Conservation (phyloP, 768 basidiomycete species). For the Lactarius hatsudake region DNA sequence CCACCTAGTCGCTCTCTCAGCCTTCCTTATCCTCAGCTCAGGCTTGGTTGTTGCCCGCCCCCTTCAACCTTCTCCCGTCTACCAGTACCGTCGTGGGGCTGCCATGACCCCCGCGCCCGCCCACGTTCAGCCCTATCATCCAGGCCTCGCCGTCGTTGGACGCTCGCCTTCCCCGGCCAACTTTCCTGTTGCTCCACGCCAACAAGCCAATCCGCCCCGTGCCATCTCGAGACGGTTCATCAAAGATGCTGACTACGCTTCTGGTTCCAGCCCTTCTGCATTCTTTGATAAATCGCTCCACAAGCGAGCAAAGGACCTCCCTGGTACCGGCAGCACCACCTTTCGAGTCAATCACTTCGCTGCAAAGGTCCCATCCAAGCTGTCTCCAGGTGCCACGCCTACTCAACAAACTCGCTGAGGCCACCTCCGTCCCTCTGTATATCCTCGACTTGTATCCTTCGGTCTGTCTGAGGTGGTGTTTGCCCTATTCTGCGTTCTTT, state of each 20-base stretch:
- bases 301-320: background rate
- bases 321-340: background rate
- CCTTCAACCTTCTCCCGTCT: background rate
- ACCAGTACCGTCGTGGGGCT: background rate
- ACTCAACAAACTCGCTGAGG: background rate
- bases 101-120: background rate
- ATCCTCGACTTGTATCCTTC: background rate
- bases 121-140: conserved; percentile 2
- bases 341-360: background rate
- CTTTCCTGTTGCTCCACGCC: background rate
- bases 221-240: conserved; percentile 8
- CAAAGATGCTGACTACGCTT: conserved; percentile 13
- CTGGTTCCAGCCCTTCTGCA: background rate
- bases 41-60: conserved; percentile 1
- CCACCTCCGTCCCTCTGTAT: background rate
- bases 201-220: background rate
- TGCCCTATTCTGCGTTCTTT: conserved; percentile 2
- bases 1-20: background rate
- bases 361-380: background rate
- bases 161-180: background rate
- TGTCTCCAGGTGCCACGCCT: background rate
- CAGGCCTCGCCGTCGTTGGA: background rate
- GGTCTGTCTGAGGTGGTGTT: background rate
- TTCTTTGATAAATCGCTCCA: background rate
- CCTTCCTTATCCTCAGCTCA: background rate